These are phyloP conservation scores for Iberis pinnata DNA, from an alignment of 345 rosid species.

Conservation along the genomic window DNA sequence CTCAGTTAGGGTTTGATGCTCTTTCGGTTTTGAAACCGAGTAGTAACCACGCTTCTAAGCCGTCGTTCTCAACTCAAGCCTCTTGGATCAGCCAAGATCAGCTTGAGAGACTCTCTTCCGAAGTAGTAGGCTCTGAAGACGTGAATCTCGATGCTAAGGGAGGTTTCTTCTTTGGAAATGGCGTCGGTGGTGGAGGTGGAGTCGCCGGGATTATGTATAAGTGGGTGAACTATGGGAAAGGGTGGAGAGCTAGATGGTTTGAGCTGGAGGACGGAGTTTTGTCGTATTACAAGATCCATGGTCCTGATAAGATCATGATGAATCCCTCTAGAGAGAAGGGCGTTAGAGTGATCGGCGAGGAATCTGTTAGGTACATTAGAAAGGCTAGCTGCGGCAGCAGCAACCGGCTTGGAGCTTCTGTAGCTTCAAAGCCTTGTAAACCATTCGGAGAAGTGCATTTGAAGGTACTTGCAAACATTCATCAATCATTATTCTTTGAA, in stretches of 20 bases:
- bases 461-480: constrained; percentile 45
- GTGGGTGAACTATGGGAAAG: constrained; percentile 97
- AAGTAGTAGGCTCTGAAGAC: constrained; percentile 19
- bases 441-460: constrained; percentile 91
- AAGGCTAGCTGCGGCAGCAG: constrained; percentile 56
- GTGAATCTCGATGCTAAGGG: constrained; percentile 35
- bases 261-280: constrained; percentile 74
- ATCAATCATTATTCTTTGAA: not conserved
- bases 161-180: constrained; percentile 32
- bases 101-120: constrained; percentile 31
- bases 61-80: constrained; percentile 49
- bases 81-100: constrained; percentile 50
- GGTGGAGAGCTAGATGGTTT: constrained; percentile 93
- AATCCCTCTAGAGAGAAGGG: constrained; percentile 58
- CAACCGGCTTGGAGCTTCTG: constrained; percentile 30
- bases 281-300: constrained; percentile 87
- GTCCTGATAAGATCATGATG: constrained; percentile 78
- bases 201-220: constrained; percentile 82
- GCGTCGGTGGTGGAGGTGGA: constrained; percentile 34
- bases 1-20: constrained; percentile 41
- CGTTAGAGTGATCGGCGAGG: constrained; percentile 75
- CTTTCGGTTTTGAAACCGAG: constrained; percentile 18
- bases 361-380: constrained; percentile 64
- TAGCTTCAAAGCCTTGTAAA: constrained; percentile 46
- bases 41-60: constrained; percentile 40